phyloP scores from a whole-genome alignment of 345 rosid species.

The Lepidium didymum region DNA sequence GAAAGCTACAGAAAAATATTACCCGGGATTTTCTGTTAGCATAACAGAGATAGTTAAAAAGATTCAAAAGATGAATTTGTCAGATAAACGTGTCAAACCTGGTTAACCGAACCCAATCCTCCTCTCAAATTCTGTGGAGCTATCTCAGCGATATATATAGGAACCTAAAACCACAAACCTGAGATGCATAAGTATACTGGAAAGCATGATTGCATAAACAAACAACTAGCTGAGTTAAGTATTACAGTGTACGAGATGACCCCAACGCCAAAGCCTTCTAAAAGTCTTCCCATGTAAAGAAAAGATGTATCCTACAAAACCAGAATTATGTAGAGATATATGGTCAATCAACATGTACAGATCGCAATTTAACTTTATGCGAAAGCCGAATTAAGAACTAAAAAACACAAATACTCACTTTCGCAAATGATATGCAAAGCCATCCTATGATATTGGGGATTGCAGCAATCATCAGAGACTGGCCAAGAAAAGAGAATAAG shows the following conservation, averaged over 20 bases:
- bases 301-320: slow-evolving; percentile 77
- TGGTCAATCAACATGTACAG: slow-evolving; percentile 4
- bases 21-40: not conserved
- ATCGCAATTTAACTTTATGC: not conserved
- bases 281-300: slow-evolving; percentile 92
- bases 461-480: slow-evolving; percentile 96
- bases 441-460: slow-evolving; percentile 95
- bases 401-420: slow-evolving; percentile 40
- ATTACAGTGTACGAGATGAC: slow-evolving; percentile 89
- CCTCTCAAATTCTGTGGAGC: slow-evolving; percentile 92
- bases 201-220: not conserved
- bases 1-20: slow-evolving; percentile 55
- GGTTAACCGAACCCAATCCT: slow-evolving; percentile 72
- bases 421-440: slow-evolving; percentile 97
- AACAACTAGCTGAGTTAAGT: slow-evolving; percentile 6
- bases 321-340: slow-evolving; percentile 3
- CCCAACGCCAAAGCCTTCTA: slow-evolving; percentile 99
- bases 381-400: too few species aligned
- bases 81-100: slow-evolving; percentile 39
- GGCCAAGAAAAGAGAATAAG: slow-evolving; percentile 6
- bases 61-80: not conserved
- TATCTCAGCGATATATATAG: slow-evolving; percentile 83
- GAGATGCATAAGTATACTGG: not conserved
- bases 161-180: slow-evolving; percentile 43
- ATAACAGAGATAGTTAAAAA: not conserved